Percentiles rank a stretch among this genome's conserved stretches.
phyloP scores from a whole-genome alignment of 495 filamentous ascomycete genomes.

The Aspergillus egyptiacus region DNA sequence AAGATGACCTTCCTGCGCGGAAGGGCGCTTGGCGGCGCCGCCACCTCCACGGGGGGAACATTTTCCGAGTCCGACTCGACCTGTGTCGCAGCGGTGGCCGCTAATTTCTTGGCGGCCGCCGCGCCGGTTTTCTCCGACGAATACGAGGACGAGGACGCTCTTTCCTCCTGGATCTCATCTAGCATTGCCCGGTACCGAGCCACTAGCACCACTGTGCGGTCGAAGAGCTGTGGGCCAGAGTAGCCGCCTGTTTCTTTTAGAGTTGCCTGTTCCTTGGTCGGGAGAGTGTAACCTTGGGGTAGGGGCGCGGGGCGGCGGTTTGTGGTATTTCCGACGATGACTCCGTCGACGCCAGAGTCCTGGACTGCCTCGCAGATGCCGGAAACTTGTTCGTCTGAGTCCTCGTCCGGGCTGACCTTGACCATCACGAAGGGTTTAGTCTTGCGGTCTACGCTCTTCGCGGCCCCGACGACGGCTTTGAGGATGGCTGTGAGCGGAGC shows the following conservation, averaged over 20 bases:
- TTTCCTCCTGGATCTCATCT: slow-evolving; percentile 44
- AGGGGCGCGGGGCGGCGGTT: slow-evolving; percentile 68
- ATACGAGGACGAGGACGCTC: too few relatives aligned
- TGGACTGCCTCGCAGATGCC: slow-evolving; percentile 86
- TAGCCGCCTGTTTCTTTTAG: slow-evolving; percentile 79
- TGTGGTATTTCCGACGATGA: slow-evolving; percentile 98
- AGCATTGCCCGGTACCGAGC: slow-evolving; percentile 69
- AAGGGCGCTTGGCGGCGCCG: slow-evolving; percentile 19
- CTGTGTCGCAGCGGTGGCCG: slow-evolving; percentile 1
- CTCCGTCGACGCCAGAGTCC: slow-evolving; percentile 78
- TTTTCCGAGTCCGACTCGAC: slow-evolving; percentile 18
- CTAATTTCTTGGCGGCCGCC: slow-evolving; percentile 11
- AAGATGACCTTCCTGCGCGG: slow-evolving; percentile 80
- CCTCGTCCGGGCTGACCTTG: slow-evolving; percentile 94
- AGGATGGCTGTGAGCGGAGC: slow-evolving; percentile 77
- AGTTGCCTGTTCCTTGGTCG: slow-evolving; percentile 57
- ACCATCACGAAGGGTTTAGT: slow-evolving; percentile 86
- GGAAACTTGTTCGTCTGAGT: slow-evolving; percentile 69
- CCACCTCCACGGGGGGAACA: slow-evolving; percentile 12
- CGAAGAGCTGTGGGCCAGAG: slow-evolving; percentile 83
- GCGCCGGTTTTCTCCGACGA: slow-evolving; percentile 16
- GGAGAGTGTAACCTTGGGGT: slow-evolving; percentile 56
- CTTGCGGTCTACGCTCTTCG: slow-evolving; percentile 57
- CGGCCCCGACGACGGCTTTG: slow-evolving; percentile 73
- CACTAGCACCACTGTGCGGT: slow-evolving; percentile 67